Base-by-base conservation (phyloP, 805 yeast genomes). In the Candida peoriensis region DNA sequence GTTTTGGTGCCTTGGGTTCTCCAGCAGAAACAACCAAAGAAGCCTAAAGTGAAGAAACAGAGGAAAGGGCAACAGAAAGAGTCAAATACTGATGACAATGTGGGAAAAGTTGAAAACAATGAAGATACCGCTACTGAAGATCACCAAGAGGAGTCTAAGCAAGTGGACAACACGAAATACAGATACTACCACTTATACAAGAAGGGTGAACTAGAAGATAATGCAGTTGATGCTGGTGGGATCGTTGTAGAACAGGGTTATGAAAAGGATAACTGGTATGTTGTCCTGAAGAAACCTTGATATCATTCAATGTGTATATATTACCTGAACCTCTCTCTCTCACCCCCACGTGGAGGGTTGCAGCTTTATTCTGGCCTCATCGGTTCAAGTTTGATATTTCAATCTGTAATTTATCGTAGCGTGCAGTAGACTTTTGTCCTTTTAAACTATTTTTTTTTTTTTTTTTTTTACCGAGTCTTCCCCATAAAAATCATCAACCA, bases 241-340 rank as follows among this genome's bases (percentile, higher is more conserved):
- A 46, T 36, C 4, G 66, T 89, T 1, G 67, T 82, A 0, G 76
- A 72, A 19, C 63, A 72, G 28, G 98, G 98, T 1, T 93, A 90
- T 54, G 97, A 93, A 55, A 76, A 73, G 52, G 98, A 90, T 54
- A 90, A 90, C 52, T 93, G 97, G 97, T 90, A 95, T 84, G 79
- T 68, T 3, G 61, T 80, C 4, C 63, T 69, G 4, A 35, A 37
- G 37, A 47, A 43, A 26, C 39, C 37, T 15, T 39, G 24, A 33
- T n/a, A n/a, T n/a, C n/a, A n/a, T n/a, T n/a, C n/a, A n/a, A n/a
- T n/a, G n/a, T n/a, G n/a, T n/a, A n/a, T n/a, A n/a, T n/a, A n/a
- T n/a, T n/a, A n/a, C n/a, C n/a, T n/a, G n/a, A n/a, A n/a, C n/a
- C n/a, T n/a, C n/a, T n/a, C n/a, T n/a, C n/a, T n/a, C n/a, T n/a